These are phyloP conservation scores for Alectoria sarmentosa DNA, from an alignment of 495 filamentous ascomycete genomes.

Conservation along the genomic window DNA sequence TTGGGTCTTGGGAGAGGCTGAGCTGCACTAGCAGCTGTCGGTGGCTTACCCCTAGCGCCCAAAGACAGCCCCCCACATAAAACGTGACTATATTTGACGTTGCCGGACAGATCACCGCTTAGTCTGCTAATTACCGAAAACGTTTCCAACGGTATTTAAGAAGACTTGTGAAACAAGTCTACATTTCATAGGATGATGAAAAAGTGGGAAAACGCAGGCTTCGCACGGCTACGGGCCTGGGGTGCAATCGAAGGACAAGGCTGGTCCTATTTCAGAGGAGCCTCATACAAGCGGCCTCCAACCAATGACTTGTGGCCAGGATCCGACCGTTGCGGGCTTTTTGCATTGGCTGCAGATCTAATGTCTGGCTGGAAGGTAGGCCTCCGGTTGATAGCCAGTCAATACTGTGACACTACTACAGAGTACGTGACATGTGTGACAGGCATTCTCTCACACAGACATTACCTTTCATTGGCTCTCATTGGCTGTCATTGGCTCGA, in stretches of 20 bases:
- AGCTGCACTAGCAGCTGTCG: neutral
- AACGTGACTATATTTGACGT: neutral
- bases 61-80: neutral
- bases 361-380: constrained; percentile 8
- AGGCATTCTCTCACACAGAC: constrained; percentile 1
- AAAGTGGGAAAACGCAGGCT: too few species aligned
- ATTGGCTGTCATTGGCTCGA: neutral
- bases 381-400: constrained; percentile 8
- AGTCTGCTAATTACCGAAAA: too few species aligned
- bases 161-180: neutral
- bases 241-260: neutral
- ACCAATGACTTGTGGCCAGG: constrained; percentile 5
- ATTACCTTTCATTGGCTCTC: constrained; percentile 3
- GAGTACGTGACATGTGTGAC: too few species aligned
- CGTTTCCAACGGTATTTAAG: too few species aligned
- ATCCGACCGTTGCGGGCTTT: constrained; percentile 18
- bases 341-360: constrained; percentile 8
- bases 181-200: neutral
- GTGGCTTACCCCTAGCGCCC: neutral
- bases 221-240: neutral
- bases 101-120: neutral
- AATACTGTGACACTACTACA: constrained; percentile 1
- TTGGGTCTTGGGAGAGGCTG: constrained; percentile 1
- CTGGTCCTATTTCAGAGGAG: neutral
- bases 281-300: constrained; percentile 6